Base-by-base conservation (phyloP, 305 asterid species). In the Stenogyne calaminthoides region DNA sequence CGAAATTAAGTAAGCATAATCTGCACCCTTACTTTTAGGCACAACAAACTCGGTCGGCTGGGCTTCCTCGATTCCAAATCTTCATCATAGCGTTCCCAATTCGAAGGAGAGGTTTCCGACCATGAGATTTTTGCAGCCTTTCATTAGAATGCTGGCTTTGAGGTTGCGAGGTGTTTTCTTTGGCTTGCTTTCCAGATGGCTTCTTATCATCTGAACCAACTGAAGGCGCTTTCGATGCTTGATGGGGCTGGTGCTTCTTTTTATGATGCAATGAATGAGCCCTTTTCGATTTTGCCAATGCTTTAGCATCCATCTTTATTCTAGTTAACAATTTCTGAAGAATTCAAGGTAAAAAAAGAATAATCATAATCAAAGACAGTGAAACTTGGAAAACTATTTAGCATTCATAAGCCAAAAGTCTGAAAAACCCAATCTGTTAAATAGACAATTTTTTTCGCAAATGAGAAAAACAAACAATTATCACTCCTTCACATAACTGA, bases 211-310 rank as follows among this genome's bases (percentile, higher is more conserved):
- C 82, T 14, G 88, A 78, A 63, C 67, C 78, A 70, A 25, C 52
- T 14, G 88, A 49, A 71, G 88, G 58, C 27, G 59, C 81, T 80
- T 89, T 90, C 1, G 81, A 73, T 71, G 82, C 77, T 70, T 78
- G 86, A 73, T 76, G 88, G 9, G 83, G 83, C 19, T 87, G 84
- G 77, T 89, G 84, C 81, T 91, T 88, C 85, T 88, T 93, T 44
- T 84, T 89, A 71, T 85, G 83, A 70, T 88, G 93, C 64, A 83
- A 69, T 18, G 96, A 76, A 82, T 91, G 97, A 65, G 98, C 93
- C 82, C 96, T 81, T 71, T 91, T 94, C 0, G 97, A 94, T 85
- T 94, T 91, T 14, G 97, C 96, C 88, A 94, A 83, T 20, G 97
- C 74, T 85, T 89, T 94, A 59, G 86, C 79, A 83, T 94, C 98